Base-by-base conservation (phyloP, 176 grass and related monocot genomes). In the Musa itinerans region DNA sequence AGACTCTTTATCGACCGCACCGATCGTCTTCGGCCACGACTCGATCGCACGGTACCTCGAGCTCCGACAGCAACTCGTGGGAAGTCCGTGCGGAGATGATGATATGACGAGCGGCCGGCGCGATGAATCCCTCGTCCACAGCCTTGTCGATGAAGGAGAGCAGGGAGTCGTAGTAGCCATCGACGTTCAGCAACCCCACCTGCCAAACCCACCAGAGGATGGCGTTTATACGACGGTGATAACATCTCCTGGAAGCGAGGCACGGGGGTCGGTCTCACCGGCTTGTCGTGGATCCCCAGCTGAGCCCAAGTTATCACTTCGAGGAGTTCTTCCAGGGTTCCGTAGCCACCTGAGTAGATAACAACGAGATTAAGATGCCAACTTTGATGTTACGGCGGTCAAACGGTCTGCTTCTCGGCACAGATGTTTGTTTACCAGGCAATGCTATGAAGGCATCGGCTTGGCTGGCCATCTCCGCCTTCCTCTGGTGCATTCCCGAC, bases 401-500 rank as follows among this genome's bases (percentile, higher is more conserved):
- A 43, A 6, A 43, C 34, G 6, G 34, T 43, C 4, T 43, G 34
- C 34, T 43, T 6, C 34, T 43, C 34, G 4, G 34, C 34, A 61
- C 8, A 2, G n/a, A 9, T 61, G 8, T 6, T 58, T 1, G 8
- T n/a, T 65, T 71, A 74, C 72, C 72, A 29, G 72, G 72, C 72
- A 74, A 57, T 22, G 72, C 72, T 14, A 74, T 55, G 22, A 74
- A 74, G 72, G 72, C 72, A 50, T 74, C 72, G 16, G 72, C 72
- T 56, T 74, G 72, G 52, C 52, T 23, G 52, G 72, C 52, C 72
- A 74, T 74, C 72, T 74, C 72, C 22, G 72, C 72, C 25, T 74
- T 74, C 72, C 72, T 74, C 53, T 74, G 72, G 13, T 74, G 72
- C 72, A 74, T 74, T 25, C 72, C 72, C 5, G 72, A 74, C 53